Evolutionary conservation across 192 early-diverging fungal genomes (phyloP).

Genomic region (Rhizoclosmatium globosum): DNA sequence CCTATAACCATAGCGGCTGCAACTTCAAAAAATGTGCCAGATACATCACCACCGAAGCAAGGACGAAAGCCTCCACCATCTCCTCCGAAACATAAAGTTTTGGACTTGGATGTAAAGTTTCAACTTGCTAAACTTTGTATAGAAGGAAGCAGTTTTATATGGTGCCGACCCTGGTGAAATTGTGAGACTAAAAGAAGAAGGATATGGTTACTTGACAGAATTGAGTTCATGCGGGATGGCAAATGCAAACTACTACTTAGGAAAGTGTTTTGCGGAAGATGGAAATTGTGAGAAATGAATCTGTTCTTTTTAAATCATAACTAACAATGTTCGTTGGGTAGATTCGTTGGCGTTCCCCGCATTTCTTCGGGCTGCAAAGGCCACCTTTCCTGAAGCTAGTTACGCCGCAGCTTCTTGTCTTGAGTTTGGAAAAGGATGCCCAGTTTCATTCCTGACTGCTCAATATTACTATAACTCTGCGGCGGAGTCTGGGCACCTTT

Average conservation of each 20-base stretch:
- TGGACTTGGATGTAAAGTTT: conserved; percentile 16
- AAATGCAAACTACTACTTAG: conserved; percentile 63
- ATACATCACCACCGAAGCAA: not conserved
- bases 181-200: conserved; percentile 62
- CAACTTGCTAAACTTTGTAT: conserved; percentile 30
- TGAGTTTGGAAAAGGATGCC: conserved; percentile 72
- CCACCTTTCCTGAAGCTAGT: conserved; percentile 70
- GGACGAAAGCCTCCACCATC: not conserved
- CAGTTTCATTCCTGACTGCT: conserved; percentile 66
- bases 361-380: conserved; percentile 75
- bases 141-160: conserved; percentile 4
- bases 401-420: conserved; percentile 71
- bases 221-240: conserved; percentile 65
- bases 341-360: conserved; percentile 74
- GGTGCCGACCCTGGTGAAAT: not conserved
- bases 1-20: too few species aligned
- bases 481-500: conserved; percentile 72
- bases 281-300: conserved; percentile 45
- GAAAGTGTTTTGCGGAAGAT: conserved; percentile 52
- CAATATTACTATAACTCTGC: conserved; percentile 77
- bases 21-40: too few species aligned
- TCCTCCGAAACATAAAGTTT: not conserved
- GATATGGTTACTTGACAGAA: conserved; percentile 68
- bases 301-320: not conserved
- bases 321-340: not conserved